A percentile compares a stretch with the other conserved stretches of the same genome.
phyloP scores from a whole-genome alignment of 805 yeast genomes.

The Geotrichum ghanense region DNA sequence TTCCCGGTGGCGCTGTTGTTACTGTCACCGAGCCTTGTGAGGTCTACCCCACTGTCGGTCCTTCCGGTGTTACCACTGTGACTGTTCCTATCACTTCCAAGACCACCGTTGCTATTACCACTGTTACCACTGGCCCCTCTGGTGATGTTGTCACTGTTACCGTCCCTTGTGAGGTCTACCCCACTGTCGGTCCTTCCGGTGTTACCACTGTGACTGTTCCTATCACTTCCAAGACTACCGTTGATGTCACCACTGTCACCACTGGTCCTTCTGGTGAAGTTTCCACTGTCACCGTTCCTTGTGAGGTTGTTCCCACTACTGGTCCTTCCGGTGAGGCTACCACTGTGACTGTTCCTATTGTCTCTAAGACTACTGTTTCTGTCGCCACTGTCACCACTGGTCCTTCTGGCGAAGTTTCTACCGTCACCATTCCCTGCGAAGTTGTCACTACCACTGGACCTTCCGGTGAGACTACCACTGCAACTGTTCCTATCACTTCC shows the following conservation, averaged over 20 bases:
- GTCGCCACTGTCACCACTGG: conserved; percentile 4
- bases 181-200: neutral
- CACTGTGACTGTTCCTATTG: conserved; percentile 11
- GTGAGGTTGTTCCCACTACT: conserved; percentile 5
- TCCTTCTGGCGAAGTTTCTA: conserved; percentile 3
- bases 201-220: neutral
- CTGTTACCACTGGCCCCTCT: neutral
- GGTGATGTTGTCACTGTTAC: conserved; percentile 1
- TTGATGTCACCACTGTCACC: neutral
- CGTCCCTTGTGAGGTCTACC: neutral
- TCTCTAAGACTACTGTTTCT: conserved; percentile 5
- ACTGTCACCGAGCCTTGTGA: conserved; percentile 1
- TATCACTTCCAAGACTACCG: conserved; percentile 6
- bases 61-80: neutral
- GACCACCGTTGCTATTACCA: conserved; percentile 2
- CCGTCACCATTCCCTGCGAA: conserved; percentile 6
- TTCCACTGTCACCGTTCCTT: conserved; percentile 1
- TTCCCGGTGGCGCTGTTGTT: neutral
- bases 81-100: conserved; percentile 3
- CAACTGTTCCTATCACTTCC: conserved; percentile 10
- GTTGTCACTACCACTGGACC: conserved; percentile 8
- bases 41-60: neutral
- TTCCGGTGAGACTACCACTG: conserved; percentile 8
- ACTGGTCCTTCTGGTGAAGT: neutral
- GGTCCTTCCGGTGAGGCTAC: conserved; percentile 7